Base-by-base conservation (phyloP, 257 asterid genomes). In the Przewalskia tangutica region DNA sequence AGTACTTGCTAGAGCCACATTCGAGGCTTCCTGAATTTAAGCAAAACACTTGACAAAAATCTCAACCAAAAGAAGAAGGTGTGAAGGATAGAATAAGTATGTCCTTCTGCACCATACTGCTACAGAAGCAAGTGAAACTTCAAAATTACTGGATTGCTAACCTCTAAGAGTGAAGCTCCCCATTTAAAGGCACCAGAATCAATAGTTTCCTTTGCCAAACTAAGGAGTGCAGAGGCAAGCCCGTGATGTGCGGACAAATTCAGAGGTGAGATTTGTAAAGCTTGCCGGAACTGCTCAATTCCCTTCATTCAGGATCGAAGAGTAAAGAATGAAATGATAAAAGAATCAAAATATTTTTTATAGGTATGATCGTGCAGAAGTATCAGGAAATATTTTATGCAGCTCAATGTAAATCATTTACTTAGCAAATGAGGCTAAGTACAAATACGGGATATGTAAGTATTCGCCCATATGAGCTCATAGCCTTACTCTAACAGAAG, bases 141-240 rank as follows among this genome's bases (percentile, higher is more conserved):
- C 38, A 71, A 75, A 48, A 38, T 66, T 75, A 17, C 27, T 75
- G 62, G 56, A 50, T 62, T 7, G 88, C 91, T 86, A 62, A 93
- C 99, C 99, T 93, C 97, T 89, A 96, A 86, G 62, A 91, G 90
- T 40, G 97, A 90, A 78, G 99, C 95, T 65, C 95, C 97, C 99
- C 98, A 94, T 88, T 85, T 89, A 83, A 87, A 92, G 85, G 99
- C 98, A 81, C 99, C 99, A 54, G 84, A 83, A 84, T 82, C 88
- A 84, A 85, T 84, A 60, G 93, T 94, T 84, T 96, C 99, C 87
- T 90, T 93, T 56, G 99, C 97, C 85, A 96, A 86, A 82, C 93
- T 94, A 87, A 94, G 95, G 82, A 92, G 88, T 70, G 97, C 92
- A 80, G 97, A 94, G 81, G 94, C 97, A 87, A 96, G 97, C 81